phyloP scores from a whole-genome alignment of 257 asterid species.

The Salvia rosmarinus region DNA sequence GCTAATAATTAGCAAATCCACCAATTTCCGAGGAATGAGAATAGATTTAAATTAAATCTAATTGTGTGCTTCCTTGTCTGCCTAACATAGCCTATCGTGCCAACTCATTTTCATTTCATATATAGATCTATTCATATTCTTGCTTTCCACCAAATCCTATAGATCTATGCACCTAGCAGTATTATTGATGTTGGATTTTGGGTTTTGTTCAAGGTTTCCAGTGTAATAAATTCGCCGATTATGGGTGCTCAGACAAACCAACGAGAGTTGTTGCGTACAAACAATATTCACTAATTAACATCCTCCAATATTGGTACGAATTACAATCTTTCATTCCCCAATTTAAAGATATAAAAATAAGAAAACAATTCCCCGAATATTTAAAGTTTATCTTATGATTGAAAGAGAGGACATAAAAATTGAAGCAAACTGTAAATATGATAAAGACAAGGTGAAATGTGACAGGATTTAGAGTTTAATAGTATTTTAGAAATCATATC shows the following conservation, averaged over 20 bases:
- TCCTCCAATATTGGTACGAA: neutral
- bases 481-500: neutral
- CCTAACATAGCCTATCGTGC: constrained; percentile 37
- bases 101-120: constrained; percentile 38
- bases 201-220: constrained; percentile 1
- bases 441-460: neutral
- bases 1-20: constrained; percentile 25
- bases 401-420: neutral
- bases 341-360: no score
- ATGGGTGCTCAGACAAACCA: neutral
- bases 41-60: constrained; percentile 35
- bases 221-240: neutral
- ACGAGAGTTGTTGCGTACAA: neutral
- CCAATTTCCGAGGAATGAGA: constrained; percentile 43
- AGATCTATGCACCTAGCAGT: constrained; percentile 29
- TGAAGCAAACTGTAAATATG: neutral
- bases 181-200: neutral
- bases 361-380: no score
- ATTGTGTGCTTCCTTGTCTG: constrained; percentile 50
- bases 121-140: constrained; percentile 20
- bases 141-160: constrained; percentile 35
- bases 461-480: neutral
- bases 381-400: neutral
- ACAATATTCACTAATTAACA: neutral
- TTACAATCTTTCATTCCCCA: no score